Evolutionary conservation across 2,329 filamentous ascomycete species (phyloP).

Genomic region (Ramichloridium luteum): DNA sequence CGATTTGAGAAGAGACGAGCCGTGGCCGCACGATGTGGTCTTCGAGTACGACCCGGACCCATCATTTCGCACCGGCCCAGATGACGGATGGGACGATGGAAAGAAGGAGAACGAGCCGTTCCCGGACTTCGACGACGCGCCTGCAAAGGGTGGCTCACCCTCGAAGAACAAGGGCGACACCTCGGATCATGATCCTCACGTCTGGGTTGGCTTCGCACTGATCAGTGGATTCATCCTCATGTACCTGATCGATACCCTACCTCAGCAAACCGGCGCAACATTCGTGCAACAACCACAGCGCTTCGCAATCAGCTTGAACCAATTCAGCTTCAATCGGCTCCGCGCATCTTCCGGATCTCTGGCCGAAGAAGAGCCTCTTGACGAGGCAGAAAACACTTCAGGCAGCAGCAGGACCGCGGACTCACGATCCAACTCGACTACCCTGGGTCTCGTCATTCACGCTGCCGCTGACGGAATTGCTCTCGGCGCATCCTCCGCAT

Average conservation of each 20-base stretch:
- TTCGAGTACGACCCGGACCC: background rate
- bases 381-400: constrained; percentile 22
- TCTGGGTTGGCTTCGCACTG: constrained; percentile 75
- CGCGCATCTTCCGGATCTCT: constrained; percentile 14
- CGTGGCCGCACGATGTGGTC: background rate
- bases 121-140: constrained; percentile 2
- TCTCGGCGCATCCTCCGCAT: constrained; percentile 66
- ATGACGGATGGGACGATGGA: constrained; percentile 18
- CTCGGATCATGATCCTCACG: constrained; percentile 43
- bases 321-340: constrained; percentile 44
- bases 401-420: constrained; percentile 9
- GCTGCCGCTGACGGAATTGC: constrained; percentile 91
- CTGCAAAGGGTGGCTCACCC: background rate
- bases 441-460: constrained; percentile 89
- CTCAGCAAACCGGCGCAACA: constrained; percentile 56
- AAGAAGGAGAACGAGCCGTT: constrained; percentile 7
- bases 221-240: constrained; percentile 86
- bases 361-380: background rate
- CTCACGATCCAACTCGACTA: constrained; percentile 41
- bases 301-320: constrained; percentile 79
- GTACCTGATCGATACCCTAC: constrained; percentile 86
- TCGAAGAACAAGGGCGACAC: background rate
- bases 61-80: constrained; percentile 18
- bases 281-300: constrained; percentile 43
- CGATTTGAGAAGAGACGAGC: constrained; percentile 3